phyloP scores from a whole-genome alignment of 2,329 filamentous ascomycete genomes.

The Falciphora oryzae region DNA sequence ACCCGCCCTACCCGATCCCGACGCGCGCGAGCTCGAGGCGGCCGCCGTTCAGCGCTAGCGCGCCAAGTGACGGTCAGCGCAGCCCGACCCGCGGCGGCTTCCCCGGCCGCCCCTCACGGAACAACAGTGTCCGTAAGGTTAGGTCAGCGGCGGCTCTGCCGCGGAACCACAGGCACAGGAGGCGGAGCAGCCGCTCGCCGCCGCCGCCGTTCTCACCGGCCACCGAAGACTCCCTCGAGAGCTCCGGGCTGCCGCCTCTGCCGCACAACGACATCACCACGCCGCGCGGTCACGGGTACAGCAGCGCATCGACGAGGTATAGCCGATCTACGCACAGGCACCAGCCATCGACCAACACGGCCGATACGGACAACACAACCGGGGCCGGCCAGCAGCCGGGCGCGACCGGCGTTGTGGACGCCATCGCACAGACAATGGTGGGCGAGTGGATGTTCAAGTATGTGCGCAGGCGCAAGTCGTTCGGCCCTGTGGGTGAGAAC shows the following conservation, averaged over 20 bases:
- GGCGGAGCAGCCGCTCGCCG: slow-evolving; percentile 50
- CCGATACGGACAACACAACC: slow-evolving; percentile 36
- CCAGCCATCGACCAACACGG: slow-evolving; percentile 56
- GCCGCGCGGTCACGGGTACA: slow-evolving; percentile 41
- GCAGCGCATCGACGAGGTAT: slow-evolving; percentile 29
- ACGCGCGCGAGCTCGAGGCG: slow-evolving; percentile 81
- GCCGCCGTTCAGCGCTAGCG: slow-evolving; percentile 58
- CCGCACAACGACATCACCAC: slow-evolving; percentile 67
- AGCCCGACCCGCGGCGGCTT: slow-evolving; percentile 64
- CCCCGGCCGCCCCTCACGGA: slow-evolving; percentile 38
- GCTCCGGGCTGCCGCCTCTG: slow-evolving; percentile 65
- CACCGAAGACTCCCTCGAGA: slow-evolving; percentile 49
- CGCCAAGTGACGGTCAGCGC: slow-evolving; percentile 63
- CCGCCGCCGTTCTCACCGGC: slow-evolving; percentile 58
- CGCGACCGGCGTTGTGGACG: slow-evolving; percentile 80
- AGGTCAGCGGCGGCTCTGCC: slow-evolving; percentile 75
- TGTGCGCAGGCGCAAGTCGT: slow-evolving; percentile 80
- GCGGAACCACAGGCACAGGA: slow-evolving; percentile 39
- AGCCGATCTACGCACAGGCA: slow-evolving; percentile 43
- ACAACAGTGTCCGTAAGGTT: slow-evolving; percentile 70
- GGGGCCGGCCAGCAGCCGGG: slow-evolving; percentile 47
- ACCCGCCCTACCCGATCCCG: slow-evolving; percentile 89
- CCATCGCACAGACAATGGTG: slow-evolving; percentile 97
- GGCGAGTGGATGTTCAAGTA: slow-evolving; percentile 97
- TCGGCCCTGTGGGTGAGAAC: slow-evolving; percentile 54